A percentile compares a stretch with the other conserved stretches of the same genome.
Evolutionary conservation across 129 eudicot genomes (phyloP).

Genomic region (Lactuca sativa): DNA sequence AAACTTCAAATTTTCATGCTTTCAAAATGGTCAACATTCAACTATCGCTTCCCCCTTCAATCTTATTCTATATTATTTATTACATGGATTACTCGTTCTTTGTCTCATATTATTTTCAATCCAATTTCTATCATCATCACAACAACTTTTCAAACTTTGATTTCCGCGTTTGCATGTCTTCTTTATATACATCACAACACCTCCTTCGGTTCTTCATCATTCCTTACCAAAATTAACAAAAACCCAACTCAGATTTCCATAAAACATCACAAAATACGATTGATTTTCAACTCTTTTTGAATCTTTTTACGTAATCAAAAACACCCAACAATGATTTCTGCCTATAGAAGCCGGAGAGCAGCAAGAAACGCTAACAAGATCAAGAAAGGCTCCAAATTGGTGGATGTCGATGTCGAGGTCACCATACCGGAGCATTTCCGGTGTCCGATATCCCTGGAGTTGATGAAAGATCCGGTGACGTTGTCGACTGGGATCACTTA

Average conservation of each 20-base stretch:
- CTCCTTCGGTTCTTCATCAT: background rate
- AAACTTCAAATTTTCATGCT: constrained; percentile 28
- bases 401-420: constrained; percentile 33
- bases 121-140: constrained; percentile 11
- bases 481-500: constrained; percentile 62
- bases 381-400: constrained; percentile 26
- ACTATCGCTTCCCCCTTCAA: constrained; percentile 18
- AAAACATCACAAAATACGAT: background rate
- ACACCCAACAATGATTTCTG: constrained; percentile 37
- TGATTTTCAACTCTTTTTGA: background rate
- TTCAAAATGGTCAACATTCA: constrained; percentile 37
- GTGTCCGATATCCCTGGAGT: constrained; percentile 61
- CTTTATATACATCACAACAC: constrained; percentile 5
- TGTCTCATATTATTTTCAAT: constrained; percentile 2
- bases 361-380: constrained; percentile 30
- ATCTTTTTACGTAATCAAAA: background rate
- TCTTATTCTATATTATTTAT: constrained; percentile 6
- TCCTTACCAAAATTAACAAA: constrained; percentile 13
- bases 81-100: background rate
- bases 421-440: constrained; percentile 44
- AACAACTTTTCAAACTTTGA: constrained; percentile 37
- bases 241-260: constrained; percentile 18
- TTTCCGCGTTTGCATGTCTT: constrained; percentile 36
- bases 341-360: constrained; percentile 45
- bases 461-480: constrained; percentile 75